Percentiles rank a stretch among this genome's conserved stretches.
Conservation (phyloP, 768 basidiomycete genomes). For the Scleroderma citrinum region DNA sequence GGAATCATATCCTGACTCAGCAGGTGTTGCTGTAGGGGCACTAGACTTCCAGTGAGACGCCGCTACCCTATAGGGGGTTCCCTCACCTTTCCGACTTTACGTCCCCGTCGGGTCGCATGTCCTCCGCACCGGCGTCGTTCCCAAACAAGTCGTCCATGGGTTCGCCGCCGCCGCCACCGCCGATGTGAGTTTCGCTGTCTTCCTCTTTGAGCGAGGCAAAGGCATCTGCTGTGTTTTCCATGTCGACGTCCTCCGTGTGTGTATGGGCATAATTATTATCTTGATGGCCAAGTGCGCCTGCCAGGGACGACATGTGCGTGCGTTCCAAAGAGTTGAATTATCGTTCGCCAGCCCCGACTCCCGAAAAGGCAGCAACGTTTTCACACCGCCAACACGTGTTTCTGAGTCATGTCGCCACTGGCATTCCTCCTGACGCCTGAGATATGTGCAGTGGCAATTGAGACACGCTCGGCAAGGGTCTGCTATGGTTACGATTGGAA, state of each 20-base stretch:
- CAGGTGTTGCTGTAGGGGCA: slow-evolving; percentile 33
- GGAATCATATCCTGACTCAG: slow-evolving; percentile 48
- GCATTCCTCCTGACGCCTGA: too few relatives aligned
- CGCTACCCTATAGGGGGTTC: slow-evolving; percentile 5
- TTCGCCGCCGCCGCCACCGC: slow-evolving; percentile 31
- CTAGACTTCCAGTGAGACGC: slow-evolving; percentile 19
- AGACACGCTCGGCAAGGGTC: background rate
- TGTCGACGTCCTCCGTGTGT: slow-evolving; percentile 36
- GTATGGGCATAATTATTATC: slow-evolving; percentile 10
- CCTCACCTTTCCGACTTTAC: slow-evolving; percentile 46
- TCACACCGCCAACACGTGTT: too few relatives aligned
- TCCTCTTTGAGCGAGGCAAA: slow-evolving; percentile 3
- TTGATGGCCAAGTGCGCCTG: slow-evolving; percentile 48
- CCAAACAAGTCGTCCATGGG: slow-evolving; percentile 80
- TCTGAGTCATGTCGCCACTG: too few relatives aligned
- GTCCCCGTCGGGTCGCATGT: slow-evolving; percentile 24
- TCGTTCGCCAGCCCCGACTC: too few relatives aligned
- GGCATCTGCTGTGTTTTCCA: slow-evolving; percentile 33
- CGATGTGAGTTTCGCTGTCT: slow-evolving; percentile 14
- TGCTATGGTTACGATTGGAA: background rate
- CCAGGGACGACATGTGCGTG: slow-evolving; percentile 60
- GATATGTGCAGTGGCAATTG: background rate
- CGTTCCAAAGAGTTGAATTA: background rate
- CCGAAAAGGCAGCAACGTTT: too few relatives aligned
- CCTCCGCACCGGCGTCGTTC: slow-evolving; percentile 59